Conservation (phyloP, 768 basidiomycete genomes). For the Termitomyces sp. region DNA sequence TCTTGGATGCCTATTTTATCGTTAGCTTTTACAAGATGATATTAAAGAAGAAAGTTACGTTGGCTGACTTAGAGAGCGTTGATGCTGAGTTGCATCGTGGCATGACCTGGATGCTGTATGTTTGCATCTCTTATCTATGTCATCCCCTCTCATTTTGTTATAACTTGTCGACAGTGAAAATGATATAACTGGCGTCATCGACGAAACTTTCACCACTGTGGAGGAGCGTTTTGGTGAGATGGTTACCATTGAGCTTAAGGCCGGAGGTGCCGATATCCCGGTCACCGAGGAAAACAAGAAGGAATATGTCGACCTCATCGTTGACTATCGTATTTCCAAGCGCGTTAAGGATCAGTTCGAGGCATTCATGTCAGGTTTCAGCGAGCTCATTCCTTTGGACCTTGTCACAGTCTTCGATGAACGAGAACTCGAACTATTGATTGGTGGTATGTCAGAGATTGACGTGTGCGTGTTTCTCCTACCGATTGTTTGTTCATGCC, state of each 20-base stretch:
- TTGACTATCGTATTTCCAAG: constrained; percentile 95
- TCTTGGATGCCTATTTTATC: constrained; percentile 99
- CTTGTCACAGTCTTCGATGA: constrained; percentile 98
- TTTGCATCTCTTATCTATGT: constrained; percentile 9
- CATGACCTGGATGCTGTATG: constrained; percentile 98
- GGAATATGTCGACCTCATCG: constrained; percentile 91
- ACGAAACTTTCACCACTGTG: constrained; percentile 94
- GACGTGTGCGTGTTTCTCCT: constrained; percentile 70
- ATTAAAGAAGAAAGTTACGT: constrained; percentile 91
- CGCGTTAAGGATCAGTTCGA: constrained; percentile 99
- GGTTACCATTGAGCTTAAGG: constrained; percentile 92
- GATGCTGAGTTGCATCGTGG: constrained; percentile 94
- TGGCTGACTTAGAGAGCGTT: constrained; percentile 93
- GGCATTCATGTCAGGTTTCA: constrained; percentile 99
- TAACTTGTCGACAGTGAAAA: constrained; percentile 63
- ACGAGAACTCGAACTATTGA: constrained; percentile 92
- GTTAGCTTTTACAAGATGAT: constrained; percentile 99
- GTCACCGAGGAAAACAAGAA: constrained; percentile 99
- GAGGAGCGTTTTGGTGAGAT: constrained; percentile 99
- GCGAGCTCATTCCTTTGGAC: constrained; percentile 97
- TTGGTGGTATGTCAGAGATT: constrained; percentile 99
- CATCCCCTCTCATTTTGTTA: not conserved
- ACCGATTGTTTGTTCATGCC: not conserved
- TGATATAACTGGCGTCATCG: constrained; percentile 96
- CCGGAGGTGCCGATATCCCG: constrained; percentile 77